Evolutionary conservation across 2,329 filamentous ascomycete species (phyloP).

Genomic region (Colletotrichum liaoningense): DNA sequence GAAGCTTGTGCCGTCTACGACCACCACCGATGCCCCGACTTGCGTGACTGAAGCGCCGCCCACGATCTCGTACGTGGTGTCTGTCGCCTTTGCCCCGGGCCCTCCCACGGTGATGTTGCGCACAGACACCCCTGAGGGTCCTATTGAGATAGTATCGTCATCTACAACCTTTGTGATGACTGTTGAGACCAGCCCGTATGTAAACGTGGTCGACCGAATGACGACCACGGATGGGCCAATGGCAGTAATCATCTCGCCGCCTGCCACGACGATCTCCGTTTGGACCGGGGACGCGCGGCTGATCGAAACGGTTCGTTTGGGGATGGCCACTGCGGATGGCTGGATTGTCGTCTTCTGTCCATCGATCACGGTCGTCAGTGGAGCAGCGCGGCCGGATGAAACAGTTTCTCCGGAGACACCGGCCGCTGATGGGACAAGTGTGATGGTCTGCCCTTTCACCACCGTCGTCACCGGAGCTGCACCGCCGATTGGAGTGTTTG

Average conservation of each 20-base stretch:
- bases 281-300: slow-evolving; percentile 44
- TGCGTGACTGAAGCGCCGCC: slow-evolving; percentile 65
- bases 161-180: slow-evolving; percentile 54
- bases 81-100: slow-evolving; percentile 44
- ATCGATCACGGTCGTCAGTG: slow-evolving; percentile 42
- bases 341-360: slow-evolving; percentile 48
- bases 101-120: slow-evolving; percentile 58
- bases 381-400: not conserved
- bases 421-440: not conserved
- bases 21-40: slow-evolving; percentile 58
- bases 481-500: slow-evolving; percentile 49
- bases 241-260: slow-evolving; percentile 60
- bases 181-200: slow-evolving; percentile 53
- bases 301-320: slow-evolving; percentile 50
- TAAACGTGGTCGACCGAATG: slow-evolving; percentile 56
- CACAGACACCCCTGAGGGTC: slow-evolving; percentile 55
- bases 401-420: not conserved
- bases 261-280: slow-evolving; percentile 58
- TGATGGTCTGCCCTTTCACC: slow-evolving; percentile 37
- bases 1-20: slow-evolving; percentile 63
- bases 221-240: slow-evolving; percentile 54
- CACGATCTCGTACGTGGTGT: slow-evolving; percentile 58
- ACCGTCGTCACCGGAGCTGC: slow-evolving; percentile 51
- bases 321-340: slow-evolving; percentile 46
- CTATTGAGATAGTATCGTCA: slow-evolving; percentile 64